phyloP scores from a whole-genome alignment of 805 yeast genomes.

The Vanderwaltozyma yarrowii region DNA sequence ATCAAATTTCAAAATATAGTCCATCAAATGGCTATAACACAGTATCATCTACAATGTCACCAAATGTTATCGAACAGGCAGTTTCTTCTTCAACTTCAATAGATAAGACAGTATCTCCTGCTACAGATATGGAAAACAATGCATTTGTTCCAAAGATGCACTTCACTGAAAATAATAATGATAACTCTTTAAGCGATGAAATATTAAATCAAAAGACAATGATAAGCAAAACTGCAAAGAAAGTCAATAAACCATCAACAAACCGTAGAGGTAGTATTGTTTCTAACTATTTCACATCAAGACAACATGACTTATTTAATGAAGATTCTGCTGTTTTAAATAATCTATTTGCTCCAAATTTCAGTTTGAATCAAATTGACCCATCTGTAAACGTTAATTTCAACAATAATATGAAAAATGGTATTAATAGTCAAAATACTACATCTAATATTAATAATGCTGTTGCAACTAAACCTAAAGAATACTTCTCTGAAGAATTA shows the following conservation, averaged over 20 bases:
- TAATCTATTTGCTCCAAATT: constrained; percentile 18
- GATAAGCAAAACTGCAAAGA: background rate
- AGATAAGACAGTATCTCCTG: constrained; percentile 1
- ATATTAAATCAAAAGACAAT: background rate
- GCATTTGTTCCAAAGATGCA: background rate
- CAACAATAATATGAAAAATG: too few species aligned
- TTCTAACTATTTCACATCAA: constrained; percentile 47
- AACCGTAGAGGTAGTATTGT: constrained; percentile 32
- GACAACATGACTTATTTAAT: constrained; percentile 48
- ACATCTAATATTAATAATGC: too few species aligned
- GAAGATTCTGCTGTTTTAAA: constrained; percentile 22
- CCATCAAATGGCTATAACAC: background rate
- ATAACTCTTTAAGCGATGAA: background rate
- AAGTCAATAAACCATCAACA: background rate
- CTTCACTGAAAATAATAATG: background rate
- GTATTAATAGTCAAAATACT: too few species aligned
- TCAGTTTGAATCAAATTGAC: background rate
- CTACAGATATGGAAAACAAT: background rate
- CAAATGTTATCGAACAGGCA: background rate
- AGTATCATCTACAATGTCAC: background rate
- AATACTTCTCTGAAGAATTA: constrained; percentile 49
- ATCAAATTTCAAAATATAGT: background rate
- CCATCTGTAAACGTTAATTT: constrained; percentile 14
- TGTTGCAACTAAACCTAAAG: too few species aligned
- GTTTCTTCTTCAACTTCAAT: background rate